phyloP scores from a whole-genome alignment of 805 yeast genomes.

The Nematodospora valgi region DNA sequence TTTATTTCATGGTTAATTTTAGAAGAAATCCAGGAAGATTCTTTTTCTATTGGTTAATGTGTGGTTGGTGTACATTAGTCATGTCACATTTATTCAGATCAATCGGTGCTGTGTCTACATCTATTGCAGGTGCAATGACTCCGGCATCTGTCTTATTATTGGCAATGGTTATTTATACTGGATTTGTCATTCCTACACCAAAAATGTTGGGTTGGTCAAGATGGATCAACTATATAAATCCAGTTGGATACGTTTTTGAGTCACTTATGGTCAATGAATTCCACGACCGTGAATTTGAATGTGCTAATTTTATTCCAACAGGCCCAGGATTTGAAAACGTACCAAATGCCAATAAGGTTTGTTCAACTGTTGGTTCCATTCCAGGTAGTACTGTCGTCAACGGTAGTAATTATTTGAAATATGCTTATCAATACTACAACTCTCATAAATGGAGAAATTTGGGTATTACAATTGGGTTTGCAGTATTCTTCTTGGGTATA shows the following conservation, averaged over 20 bases:
- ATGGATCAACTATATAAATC: slow-evolving; percentile 43
- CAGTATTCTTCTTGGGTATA: slow-evolving; percentile 37
- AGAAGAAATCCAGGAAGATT: slow-evolving; percentile 51
- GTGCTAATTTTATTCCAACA: slow-evolving; percentile 56
- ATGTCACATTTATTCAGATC: slow-evolving; percentile 43
- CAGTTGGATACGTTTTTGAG: slow-evolving; percentile 48
- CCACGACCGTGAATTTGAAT: slow-evolving; percentile 50
- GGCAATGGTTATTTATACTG: slow-evolving; percentile 55
- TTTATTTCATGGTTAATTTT: slow-evolving; percentile 52
- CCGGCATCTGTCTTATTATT: slow-evolving; percentile 45
- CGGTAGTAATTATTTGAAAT: slow-evolving; percentile 57
- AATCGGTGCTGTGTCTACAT: slow-evolving; percentile 40
- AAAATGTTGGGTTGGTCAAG: slow-evolving; percentile 64
- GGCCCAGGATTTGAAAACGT: slow-evolving; percentile 51
- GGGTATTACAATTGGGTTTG: slow-evolving; percentile 59
- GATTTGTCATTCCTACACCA: slow-evolving; percentile 42
- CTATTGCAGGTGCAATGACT: slow-evolving; percentile 41
- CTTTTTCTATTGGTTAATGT: slow-evolving; percentile 35
- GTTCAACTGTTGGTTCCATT: slow-evolving; percentile 58
- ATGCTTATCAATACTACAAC: slow-evolving; percentile 49
- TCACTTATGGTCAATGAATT: slow-evolving; percentile 65
- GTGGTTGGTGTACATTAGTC: slow-evolving; percentile 29
- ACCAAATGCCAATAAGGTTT: slow-evolving; percentile 41
- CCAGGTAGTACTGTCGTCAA: slow-evolving; percentile 51
- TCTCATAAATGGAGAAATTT: slow-evolving; percentile 77